A percentile compares a stretch with the other conserved stretches of the same genome.
Evolutionary conservation across 768 basidiomycete species (phyloP).

Genomic region (Naganishia friedmannii): DNA sequence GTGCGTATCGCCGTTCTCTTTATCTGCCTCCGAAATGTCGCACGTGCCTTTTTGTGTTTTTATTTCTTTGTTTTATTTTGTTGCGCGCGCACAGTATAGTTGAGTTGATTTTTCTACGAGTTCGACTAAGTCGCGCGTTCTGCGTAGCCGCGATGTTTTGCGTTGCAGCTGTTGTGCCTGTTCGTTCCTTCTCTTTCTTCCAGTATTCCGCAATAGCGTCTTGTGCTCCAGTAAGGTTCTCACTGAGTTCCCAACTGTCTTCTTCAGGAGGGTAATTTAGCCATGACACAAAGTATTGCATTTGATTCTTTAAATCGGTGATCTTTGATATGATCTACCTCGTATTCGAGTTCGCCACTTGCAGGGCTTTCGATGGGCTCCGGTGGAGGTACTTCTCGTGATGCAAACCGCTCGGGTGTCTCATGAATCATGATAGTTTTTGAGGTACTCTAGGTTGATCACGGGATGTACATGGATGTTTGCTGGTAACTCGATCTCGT

Average conservation of each 20-base stretch:
- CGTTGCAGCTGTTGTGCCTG: no score
- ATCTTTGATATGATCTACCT: slow-evolving; percentile 1
- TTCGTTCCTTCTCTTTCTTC: not conserved
- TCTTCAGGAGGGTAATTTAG: slow-evolving; percentile 6
- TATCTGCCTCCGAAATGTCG: not conserved
- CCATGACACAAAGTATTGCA: not conserved
- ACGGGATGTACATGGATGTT: not conserved
- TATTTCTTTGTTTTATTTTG: not conserved
- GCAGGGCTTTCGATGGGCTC: not conserved
- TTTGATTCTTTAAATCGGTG: not conserved
- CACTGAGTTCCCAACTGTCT: slow-evolving; percentile 6
- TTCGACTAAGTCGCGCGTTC: no score
- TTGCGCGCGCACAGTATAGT: no score
- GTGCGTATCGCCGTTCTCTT: no score
- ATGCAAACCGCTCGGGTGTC: not conserved
- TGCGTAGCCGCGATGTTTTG: no score
- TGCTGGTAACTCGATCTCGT: not conserved
- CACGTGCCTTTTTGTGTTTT: not conserved
- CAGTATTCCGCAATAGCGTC: not conserved
- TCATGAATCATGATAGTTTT: slow-evolving; percentile 1
- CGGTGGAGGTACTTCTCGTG: not conserved
- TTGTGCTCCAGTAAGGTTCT: not conserved
- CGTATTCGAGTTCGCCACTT: not conserved
- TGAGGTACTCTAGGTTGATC: slow-evolving; percentile 20
- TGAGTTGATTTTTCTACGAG: no score